A percentile compares a stretch with the other conserved stretches of the same genome.
phyloP scores from a whole-genome alignment of 352 stramenopile species.

The Phytophthora crassamura region DNA sequence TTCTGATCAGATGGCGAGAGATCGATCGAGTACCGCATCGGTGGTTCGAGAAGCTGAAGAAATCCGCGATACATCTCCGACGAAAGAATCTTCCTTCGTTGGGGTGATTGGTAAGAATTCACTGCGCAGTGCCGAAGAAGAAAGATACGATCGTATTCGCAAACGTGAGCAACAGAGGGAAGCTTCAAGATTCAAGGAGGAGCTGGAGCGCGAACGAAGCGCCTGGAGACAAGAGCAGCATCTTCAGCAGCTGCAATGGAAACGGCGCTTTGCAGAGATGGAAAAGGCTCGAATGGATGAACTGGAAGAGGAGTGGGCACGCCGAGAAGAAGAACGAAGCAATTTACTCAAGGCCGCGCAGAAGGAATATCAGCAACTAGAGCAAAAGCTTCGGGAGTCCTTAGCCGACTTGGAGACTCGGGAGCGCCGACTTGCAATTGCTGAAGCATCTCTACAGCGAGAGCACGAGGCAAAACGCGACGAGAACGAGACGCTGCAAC shows the following conservation, averaged over 20 bases:
- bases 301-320: constrained; percentile 81
- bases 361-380: constrained; percentile 72
- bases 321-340: constrained; percentile 76
- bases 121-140: constrained; percentile 8
- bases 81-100: constrained; percentile 1
- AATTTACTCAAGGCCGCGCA: constrained; percentile 58
- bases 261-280: constrained; percentile 52
- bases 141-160: not conserved
- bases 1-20: not conserved
- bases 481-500: constrained; percentile 63
- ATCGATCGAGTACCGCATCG: constrained; percentile 13
- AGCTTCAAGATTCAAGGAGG: constrained; percentile 38
- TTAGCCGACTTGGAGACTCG: constrained; percentile 65
- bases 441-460: constrained; percentile 60
- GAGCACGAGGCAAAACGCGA: constrained; percentile 63
- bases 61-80: not conserved
- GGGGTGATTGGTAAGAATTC: not conserved
- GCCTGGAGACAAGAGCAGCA: constrained; percentile 60
- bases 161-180: constrained; percentile 24
- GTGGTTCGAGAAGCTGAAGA: constrained; percentile 27
- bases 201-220: constrained; percentile 44
- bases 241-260: constrained; percentile 60
- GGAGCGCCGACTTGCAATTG: constrained; percentile 60
- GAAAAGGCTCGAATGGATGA: constrained; percentile 79
- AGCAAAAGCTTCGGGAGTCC: constrained; percentile 63